A percentile compares a stretch with the other conserved stretches of the same genome.
phyloP scores from a whole-genome alignment of 371 early-diverging fungal species.

The Choanephora cucurbitarum region DNA sequence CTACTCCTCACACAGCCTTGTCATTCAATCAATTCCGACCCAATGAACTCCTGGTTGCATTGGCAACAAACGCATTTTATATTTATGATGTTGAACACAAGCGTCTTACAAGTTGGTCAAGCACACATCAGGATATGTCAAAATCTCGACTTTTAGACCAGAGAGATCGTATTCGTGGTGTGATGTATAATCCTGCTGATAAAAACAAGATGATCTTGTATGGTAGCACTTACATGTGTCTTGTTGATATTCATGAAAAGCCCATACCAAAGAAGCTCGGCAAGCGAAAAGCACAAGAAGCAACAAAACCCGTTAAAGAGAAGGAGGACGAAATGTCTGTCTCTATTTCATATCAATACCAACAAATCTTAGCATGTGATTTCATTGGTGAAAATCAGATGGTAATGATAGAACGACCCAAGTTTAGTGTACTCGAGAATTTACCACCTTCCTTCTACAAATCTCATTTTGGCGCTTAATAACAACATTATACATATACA shows the following conservation, averaged over 20 bases:
- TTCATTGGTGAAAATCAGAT: constrained; percentile 72
- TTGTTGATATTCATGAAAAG: constrained; percentile 68
- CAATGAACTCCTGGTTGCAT: constrained; percentile 63
- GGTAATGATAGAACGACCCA: constrained; percentile 86
- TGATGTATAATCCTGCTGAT: constrained; percentile 69
- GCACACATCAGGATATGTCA: constrained; percentile 59
- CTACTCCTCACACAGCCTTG: constrained; percentile 70
- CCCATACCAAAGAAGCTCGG: constrained; percentile 26
- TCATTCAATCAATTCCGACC: constrained; percentile 70
- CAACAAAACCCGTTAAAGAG: constrained; percentile 17
- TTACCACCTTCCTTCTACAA: constrained; percentile 85
- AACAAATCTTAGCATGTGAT: constrained; percentile 76
- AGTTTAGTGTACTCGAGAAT: constrained; percentile 73
- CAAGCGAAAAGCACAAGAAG: constrained; percentile 39
- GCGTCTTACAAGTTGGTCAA: constrained; percentile 81
- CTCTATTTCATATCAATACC: constrained; percentile 76
- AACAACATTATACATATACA: constrained; percentile 5
- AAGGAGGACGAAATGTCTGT: constrained; percentile 54
- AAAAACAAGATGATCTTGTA: constrained; percentile 67
- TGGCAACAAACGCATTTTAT: constrained; percentile 72
- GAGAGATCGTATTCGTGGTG: constrained; percentile 73
- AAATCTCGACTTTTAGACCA: constrained; percentile 50
- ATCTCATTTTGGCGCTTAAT: constrained; percentile 76
- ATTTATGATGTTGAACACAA: constrained; percentile 75
- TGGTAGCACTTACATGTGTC: constrained; percentile 72